Evolutionary conservation across 1,284 basidiomycete species (phyloP).

Genomic region (Ustilago trichophora): DNA sequence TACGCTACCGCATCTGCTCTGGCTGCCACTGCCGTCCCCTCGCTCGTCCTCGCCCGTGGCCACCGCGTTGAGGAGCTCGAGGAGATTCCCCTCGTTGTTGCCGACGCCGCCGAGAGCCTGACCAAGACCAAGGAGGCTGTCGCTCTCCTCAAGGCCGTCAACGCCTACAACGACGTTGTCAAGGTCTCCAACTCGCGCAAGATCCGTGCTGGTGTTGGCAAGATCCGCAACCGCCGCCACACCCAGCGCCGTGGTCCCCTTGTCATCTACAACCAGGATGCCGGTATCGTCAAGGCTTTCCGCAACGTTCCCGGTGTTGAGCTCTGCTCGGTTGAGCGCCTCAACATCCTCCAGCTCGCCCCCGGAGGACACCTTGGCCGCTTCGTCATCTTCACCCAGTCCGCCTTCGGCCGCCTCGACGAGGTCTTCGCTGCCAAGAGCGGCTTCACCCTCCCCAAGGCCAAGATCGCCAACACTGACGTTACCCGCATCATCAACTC

Average conservation of each 20-base stretch:
- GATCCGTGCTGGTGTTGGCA: constrained; percentile 95
- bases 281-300: constrained; percentile 97
- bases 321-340: constrained; percentile 88
- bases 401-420: constrained; percentile 90
- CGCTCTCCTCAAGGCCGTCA: constrained; percentile 81
- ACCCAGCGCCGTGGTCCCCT: constrained; percentile 97
- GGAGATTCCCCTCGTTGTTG: constrained; percentile 94
- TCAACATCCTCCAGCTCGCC: constrained; percentile 98
- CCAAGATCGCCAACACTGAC: constrained; percentile 97
- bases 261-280: constrained; percentile 96
- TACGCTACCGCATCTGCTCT: constrained; percentile 98
- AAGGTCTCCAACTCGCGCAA: constrained; percentile 98
- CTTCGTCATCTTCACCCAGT: constrained; percentile 99
- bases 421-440: constrained; percentile 92
- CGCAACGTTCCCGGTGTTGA: constrained; percentile 99
- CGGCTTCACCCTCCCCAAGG: constrained; percentile 70
- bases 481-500: constrained; percentile 96
- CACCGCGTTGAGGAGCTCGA: constrained; percentile 98
- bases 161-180: constrained; percentile 90
- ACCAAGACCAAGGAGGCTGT: constrained; percentile 98
- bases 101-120: constrained; percentile 81
- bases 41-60: constrained; percentile 97
- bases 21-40: constrained; percentile 95
- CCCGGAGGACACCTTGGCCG: constrained; percentile 99
- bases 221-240: constrained; percentile 95